Evolutionary conservation across 139 green algal genomes (phyloP).

Genomic region (Pseudopediastrum boryanum): DNA sequence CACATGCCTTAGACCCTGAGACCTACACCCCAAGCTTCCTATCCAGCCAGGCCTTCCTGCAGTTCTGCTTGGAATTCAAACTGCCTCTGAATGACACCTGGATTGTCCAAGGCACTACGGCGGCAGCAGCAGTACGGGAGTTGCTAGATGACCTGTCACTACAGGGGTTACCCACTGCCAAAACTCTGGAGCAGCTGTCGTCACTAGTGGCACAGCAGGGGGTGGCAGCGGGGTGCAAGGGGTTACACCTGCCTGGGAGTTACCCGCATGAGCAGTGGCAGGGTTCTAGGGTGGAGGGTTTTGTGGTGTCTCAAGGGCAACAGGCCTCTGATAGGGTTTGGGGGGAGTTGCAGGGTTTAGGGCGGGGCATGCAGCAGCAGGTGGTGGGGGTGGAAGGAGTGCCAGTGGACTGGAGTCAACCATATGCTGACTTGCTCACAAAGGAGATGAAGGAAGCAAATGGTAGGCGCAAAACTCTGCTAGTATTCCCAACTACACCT

Average conservation of each 20-base stretch:
- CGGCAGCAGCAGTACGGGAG: conserved; percentile 34
- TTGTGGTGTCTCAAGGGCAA: conserved; percentile 61
- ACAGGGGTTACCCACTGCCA: conserved; percentile 40
- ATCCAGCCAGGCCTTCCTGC: conserved; percentile 41
- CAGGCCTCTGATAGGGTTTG: not conserved
- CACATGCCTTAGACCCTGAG: conserved; percentile 37
- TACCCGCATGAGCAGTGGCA: conserved; percentile 70
- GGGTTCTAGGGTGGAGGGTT: conserved; percentile 57
- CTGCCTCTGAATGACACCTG: conserved; percentile 67
- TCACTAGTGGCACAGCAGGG: not conserved
- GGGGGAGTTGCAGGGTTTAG: conserved; percentile 9
- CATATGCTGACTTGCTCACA: conserved; percentile 1
- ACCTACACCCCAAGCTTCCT: conserved; percentile 39
- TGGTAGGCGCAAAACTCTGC: no score
- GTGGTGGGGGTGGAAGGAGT: conserved; percentile 32
- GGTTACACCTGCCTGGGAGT: conserved; percentile 48
- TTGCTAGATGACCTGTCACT: conserved; percentile 50
- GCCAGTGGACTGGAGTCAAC: not conserved
- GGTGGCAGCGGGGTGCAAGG: not conserved
- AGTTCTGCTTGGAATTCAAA: conserved; percentile 47
- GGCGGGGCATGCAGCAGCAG: not conserved
- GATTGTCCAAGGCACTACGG: conserved; percentile 34
- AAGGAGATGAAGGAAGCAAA: no score
- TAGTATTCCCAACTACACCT: no score
- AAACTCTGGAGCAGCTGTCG: conserved; percentile 28